Conservation (phyloP, 73 alveolate species). For the Paramecium caudatum region DNA sequence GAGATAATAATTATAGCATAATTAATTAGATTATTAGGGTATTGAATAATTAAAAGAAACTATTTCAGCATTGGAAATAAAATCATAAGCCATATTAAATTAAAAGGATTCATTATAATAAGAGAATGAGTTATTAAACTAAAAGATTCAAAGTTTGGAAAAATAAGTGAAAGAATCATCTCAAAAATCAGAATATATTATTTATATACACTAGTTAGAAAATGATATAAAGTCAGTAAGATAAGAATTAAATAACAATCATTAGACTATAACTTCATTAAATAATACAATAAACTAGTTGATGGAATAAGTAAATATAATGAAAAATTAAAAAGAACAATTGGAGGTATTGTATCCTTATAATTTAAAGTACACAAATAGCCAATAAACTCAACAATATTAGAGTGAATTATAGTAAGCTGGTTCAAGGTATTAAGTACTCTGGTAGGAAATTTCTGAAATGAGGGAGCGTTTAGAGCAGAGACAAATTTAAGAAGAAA, state of each 20-base stretch:
- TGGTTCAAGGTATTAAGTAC: not conserved
- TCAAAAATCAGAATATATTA: not conserved
- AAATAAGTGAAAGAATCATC: slow-evolving; percentile 11
- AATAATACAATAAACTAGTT: slow-evolving; percentile 15
- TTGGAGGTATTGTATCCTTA: not conserved
- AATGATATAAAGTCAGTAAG: not conserved
- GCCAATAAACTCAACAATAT: not conserved
- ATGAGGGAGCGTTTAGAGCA: slow-evolving; percentile 39
- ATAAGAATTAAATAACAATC: not conserved
- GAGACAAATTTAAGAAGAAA: slow-evolving; percentile 24
- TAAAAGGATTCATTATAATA: not conserved
- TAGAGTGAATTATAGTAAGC: slow-evolving; percentile 15
- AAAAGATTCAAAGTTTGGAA: slow-evolving; percentile 17
- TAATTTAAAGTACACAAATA: not conserved
- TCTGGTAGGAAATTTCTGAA: slow-evolving; percentile 23
- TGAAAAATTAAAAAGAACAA: slow-evolving; percentile 1
- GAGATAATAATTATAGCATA: slow-evolving; percentile 24
- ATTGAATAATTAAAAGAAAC: slow-evolving; percentile 8
- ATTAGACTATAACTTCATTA: not conserved
- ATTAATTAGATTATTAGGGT: not conserved
- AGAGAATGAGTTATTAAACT: slow-evolving; percentile 55
- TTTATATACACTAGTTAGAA: slow-evolving; percentile 12
- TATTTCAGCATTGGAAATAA: slow-evolving; percentile 11
- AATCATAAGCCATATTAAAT: slow-evolving; percentile 20
- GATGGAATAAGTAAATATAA: slow-evolving; percentile 6